Percentiles rank a stretch among this genome's conserved stretches.
Evolutionary conservation across 768 basidiomycete species (phyloP).

Genomic region (Collybiopsis luxurians): DNA sequence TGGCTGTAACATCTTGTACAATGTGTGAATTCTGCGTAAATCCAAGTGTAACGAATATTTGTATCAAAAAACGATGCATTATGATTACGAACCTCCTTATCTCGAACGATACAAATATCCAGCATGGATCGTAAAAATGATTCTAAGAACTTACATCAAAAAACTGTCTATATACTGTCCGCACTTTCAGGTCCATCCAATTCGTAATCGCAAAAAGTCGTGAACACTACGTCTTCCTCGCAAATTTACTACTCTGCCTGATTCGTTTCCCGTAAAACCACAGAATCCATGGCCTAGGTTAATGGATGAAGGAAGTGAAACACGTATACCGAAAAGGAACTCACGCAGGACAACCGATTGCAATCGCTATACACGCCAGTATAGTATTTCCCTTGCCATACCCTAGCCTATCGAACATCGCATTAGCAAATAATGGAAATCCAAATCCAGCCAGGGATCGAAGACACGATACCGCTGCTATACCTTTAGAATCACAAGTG

Average conservation of each 20-base stretch:
- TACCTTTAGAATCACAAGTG: conserved; percentile 45
- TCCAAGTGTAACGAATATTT: too few relatives aligned
- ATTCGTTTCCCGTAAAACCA: conserved; percentile 45
- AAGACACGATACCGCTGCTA: conserved; percentile 54
- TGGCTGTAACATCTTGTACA: too few relatives aligned
- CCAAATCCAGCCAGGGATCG: conserved; percentile 69
- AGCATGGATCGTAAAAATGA: too few relatives aligned
- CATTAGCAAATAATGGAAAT: conserved; percentile 76
- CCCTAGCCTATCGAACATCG: conserved; percentile 63
- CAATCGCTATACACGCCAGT: conserved; percentile 55
- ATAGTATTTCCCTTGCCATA: conserved; percentile 71
- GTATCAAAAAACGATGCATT: too few relatives aligned
- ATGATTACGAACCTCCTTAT: too few relatives aligned
- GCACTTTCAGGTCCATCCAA: not conserved
- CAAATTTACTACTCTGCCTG: conserved; percentile 25
- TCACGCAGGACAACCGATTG: conserved; percentile 59
- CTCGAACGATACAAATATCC: too few relatives aligned
- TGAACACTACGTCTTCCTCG: not conserved
- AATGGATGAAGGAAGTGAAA: not conserved
- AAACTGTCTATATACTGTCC: not conserved
- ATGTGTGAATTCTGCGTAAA: too few relatives aligned
- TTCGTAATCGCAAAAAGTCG: not conserved
- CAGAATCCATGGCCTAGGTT: conserved; percentile 36
- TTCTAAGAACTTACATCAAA: not conserved
- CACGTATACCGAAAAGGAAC: conserved; percentile 12